Conservation (phyloP, 805 yeast species). For the Yamadazyma sp. region DNA sequence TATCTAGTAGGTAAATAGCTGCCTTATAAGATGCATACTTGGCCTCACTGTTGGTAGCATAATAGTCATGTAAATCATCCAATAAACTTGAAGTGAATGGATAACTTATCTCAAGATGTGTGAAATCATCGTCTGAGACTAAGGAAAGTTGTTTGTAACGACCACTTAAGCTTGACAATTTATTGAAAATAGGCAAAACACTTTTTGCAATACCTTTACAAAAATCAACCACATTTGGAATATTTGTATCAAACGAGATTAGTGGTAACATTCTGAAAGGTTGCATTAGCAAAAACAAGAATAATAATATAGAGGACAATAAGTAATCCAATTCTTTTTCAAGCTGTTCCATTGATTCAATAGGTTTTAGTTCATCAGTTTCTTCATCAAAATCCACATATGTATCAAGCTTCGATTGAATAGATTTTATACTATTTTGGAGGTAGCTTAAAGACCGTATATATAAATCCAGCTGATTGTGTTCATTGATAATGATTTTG, state of each 20-base stretch:
- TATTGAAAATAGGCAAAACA: too few species aligned
- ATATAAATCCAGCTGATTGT: too few species aligned
- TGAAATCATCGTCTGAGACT: background rate
- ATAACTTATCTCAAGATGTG: too few species aligned
- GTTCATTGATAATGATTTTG: too few species aligned
- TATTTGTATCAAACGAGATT: constrained; percentile 14
- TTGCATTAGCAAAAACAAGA: constrained; percentile 23
- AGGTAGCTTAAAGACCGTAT: too few species aligned
- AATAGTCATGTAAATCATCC: constrained; percentile 11
- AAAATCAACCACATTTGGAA: constrained; percentile 21
- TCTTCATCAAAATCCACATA: too few species aligned
- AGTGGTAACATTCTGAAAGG: constrained; percentile 27
- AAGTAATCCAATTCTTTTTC: constrained; percentile 17
- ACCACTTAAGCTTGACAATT: constrained; percentile 2
- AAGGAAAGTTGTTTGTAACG: background rate
- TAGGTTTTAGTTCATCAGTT: too few species aligned
- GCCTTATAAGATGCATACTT: too few species aligned
- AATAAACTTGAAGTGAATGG: constrained; percentile 7
- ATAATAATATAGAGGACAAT: constrained; percentile 20
- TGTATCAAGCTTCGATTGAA: too few species aligned
- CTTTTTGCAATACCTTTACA: constrained; percentile 15
- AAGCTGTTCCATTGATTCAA: too few species aligned
- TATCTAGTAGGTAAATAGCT: background rate
- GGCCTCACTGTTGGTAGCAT: background rate
- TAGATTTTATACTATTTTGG: too few species aligned